phyloP scores from a whole-genome alignment of 2,329 filamentous ascomycete genomes.

The Rhexocercosporidium sp. region DNA sequence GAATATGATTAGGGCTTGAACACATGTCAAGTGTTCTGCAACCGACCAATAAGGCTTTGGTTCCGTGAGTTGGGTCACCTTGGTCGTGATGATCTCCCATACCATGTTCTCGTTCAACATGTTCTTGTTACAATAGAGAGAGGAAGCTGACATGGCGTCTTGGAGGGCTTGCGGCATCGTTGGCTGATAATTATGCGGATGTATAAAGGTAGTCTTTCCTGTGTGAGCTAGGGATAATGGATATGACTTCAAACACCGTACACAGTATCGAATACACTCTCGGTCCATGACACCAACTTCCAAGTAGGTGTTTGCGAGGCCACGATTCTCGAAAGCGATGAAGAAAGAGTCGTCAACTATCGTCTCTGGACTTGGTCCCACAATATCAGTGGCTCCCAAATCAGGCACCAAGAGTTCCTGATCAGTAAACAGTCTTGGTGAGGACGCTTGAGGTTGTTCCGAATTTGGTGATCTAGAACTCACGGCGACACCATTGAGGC shows the following conservation, averaged over 20 bases:
- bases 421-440: neutral
- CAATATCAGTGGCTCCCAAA: neutral
- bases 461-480: neutral
- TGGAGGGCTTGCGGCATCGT: conserved; percentile 17
- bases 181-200: conserved; percentile 17
- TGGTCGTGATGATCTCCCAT: conserved; percentile 22
- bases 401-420: neutral
- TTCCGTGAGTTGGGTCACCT: conserved; percentile 11
- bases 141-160: conserved; percentile 21
- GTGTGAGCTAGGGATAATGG: conserved; percentile 18
- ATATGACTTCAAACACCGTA: conserved; percentile 23
- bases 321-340: conserved; percentile 7
- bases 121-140: conserved; percentile 24
- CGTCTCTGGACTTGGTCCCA: neutral
- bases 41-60: conserved; percentile 15
- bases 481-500: neutral
- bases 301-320: neutral
- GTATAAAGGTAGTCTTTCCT: conserved; percentile 24
- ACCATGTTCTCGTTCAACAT: conserved; percentile 20
- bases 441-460: neutral
- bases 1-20: conserved; percentile 39
- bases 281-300: conserved; percentile 21
- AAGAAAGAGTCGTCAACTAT: conserved; percentile 16
- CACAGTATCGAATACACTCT: conserved; percentile 19
- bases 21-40: conserved; percentile 19